A percentile compares a stretch with the other conserved stretches of the same genome.
These are phyloP conservation scores for Tulasnella calospora DNA, from an alignment of 768 basidiomycete species.

Conservation along the genomic window DNA sequence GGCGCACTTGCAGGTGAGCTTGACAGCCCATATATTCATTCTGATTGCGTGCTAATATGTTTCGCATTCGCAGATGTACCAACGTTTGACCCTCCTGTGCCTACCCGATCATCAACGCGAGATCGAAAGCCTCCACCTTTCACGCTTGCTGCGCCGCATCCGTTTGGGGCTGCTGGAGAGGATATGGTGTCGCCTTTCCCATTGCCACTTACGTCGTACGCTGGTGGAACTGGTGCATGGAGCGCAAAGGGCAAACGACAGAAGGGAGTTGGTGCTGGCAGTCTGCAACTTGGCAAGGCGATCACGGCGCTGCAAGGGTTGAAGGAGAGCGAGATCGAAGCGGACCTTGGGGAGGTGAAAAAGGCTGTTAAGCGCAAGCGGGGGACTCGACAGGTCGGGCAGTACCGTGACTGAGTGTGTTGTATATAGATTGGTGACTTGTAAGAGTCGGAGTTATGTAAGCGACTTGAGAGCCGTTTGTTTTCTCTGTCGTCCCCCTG, in stretches of 20 bases:
- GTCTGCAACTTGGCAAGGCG: slow-evolving; percentile 59
- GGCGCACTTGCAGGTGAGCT: slow-evolving; percentile 60
- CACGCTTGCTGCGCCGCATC: slow-evolving; percentile 47
- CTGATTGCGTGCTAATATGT: background rate
- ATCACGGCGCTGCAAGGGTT: slow-evolving; percentile 49
- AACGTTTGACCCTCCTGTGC: slow-evolving; percentile 29
- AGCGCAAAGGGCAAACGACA: slow-evolving; percentile 33
- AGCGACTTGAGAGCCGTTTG: slow-evolving; percentile 3
- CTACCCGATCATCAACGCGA: slow-evolving; percentile 38
- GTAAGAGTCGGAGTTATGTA: slow-evolving; percentile 7
- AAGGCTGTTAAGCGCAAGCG: slow-evolving; percentile 62
- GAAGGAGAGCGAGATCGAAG: slow-evolving; percentile 69
- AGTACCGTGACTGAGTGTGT: background rate
- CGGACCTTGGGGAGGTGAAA: slow-evolving; percentile 72
- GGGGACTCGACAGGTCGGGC: slow-evolving; percentile 22
- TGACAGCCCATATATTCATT: slow-evolving; percentile 31
- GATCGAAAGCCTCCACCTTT: slow-evolving; percentile 43
- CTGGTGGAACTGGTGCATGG: slow-evolving; percentile 31
- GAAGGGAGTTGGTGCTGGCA: slow-evolving; percentile 38
- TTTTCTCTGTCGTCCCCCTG: background rate
- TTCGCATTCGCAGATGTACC: slow-evolving; percentile 10
- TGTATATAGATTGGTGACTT: background rate
- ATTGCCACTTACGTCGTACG: slow-evolving; percentile 50
- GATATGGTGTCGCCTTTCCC: slow-evolving; percentile 85
- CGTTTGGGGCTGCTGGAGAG: slow-evolving; percentile 79